phyloP scores from a whole-genome alignment of 2,329 filamentous ascomycete genomes.

The Pseudogymnoascus sp. region DNA sequence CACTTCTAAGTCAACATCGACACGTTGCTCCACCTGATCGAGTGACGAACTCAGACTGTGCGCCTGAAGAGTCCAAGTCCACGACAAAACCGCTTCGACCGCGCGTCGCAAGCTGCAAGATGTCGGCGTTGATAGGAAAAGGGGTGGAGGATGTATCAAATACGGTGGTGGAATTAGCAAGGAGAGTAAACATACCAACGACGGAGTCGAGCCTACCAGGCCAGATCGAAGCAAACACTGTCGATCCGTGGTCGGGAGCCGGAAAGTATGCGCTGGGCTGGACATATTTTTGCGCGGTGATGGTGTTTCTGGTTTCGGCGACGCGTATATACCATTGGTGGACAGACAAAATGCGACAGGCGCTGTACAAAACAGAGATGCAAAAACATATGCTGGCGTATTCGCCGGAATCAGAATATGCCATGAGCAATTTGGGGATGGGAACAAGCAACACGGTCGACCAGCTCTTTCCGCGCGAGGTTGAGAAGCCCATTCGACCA shows the following conservation, averaged over 20 bases:
- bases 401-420: constrained; percentile 52
- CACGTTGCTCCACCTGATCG: background rate
- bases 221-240: constrained; percentile 51
- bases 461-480: constrained; percentile 62
- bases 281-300: constrained; percentile 75
- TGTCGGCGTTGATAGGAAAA: background rate
- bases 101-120: background rate
- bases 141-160: constrained; percentile 19
- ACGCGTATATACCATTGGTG: constrained; percentile 80
- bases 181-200: constrained; percentile 51
- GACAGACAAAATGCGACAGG: constrained; percentile 88
- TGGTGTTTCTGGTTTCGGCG: constrained; percentile 58
- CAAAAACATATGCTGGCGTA: constrained; percentile 55
- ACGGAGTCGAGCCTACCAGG: constrained; percentile 53
- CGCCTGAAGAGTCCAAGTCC: background rate
- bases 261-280: constrained; percentile 82
- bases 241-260: constrained; percentile 73
- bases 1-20: background rate
- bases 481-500: constrained; percentile 50
- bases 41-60: background rate
- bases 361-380: constrained; percentile 76
- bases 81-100: background rate
- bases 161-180: constrained; percentile 24
- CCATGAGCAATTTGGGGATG: constrained; percentile 43
- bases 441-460: constrained; percentile 47